Conservation (phyloP, 495 filamentous ascomycete species). For the Penicillium manginii region DNA sequence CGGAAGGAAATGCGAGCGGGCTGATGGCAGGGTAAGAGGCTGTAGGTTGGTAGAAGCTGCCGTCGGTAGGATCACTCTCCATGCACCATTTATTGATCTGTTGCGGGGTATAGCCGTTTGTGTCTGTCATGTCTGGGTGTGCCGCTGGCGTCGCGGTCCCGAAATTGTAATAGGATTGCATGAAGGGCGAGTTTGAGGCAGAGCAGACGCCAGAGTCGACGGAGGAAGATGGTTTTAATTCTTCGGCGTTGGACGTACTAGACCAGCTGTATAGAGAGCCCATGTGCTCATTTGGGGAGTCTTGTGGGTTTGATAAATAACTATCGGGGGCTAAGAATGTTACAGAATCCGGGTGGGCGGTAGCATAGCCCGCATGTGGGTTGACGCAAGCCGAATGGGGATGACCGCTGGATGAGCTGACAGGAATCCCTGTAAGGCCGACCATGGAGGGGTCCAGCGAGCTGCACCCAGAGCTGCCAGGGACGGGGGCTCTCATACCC, state of each 20-base stretch:
- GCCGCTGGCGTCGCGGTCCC: not conserved
- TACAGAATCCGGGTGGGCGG: constrained; percentile 10
- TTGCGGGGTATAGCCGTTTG: constrained; percentile 23
- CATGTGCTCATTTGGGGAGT: constrained; percentile 22
- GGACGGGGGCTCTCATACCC: constrained; percentile 4
- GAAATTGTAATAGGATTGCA: constrained; percentile 22
- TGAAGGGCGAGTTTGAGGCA: constrained; percentile 21
- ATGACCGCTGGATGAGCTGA: constrained; percentile 13
- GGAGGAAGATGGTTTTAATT: constrained; percentile 13
- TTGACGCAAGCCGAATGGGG: constrained; percentile 19
- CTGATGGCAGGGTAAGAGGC: constrained; percentile 12
- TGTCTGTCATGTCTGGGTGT: not conserved
- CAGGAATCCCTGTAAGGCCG: constrained; percentile 23
- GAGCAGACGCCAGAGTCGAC: constrained; percentile 10
- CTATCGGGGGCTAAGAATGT: constrained; percentile 21
- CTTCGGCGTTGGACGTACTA: constrained; percentile 23
- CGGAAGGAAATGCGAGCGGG: constrained; percentile 13
- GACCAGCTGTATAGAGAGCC: constrained; percentile 32
- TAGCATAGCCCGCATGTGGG: constrained; percentile 11
- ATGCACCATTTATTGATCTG: constrained; percentile 31
- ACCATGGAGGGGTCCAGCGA: constrained; percentile 9
- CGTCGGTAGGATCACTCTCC: constrained; percentile 17
- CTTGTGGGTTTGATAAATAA: constrained; percentile 22
- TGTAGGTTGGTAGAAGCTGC: constrained; percentile 15
- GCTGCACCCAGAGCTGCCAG: constrained; percentile 9